These are phyloP conservation scores for Irpex sp. DNA, from an alignment of 1,284 basidiomycete genomes.

Conservation along the genomic window DNA sequence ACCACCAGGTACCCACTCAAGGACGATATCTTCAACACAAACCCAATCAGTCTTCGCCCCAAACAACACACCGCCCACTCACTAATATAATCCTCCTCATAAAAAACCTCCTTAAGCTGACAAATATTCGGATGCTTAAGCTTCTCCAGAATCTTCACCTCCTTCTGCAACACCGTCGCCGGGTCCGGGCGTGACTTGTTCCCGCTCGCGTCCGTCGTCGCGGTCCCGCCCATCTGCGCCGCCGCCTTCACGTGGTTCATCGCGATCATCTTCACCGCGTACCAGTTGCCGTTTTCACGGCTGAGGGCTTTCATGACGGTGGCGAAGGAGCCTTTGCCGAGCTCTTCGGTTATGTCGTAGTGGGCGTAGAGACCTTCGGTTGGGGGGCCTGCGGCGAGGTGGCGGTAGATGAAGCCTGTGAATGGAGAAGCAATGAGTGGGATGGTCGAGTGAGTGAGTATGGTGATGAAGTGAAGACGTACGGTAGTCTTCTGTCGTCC, in stretches of 20 bases:
- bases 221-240: background rate
- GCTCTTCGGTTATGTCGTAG: constrained; percentile 63
- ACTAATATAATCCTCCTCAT: constrained; percentile 66
- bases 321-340: constrained; percentile 81
- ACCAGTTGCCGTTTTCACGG: constrained; percentile 57
- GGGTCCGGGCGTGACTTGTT: constrained; percentile 21
- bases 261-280: constrained; percentile 77
- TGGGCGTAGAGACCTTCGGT: constrained; percentile 51
- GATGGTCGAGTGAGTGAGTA: too few species aligned
- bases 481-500: constrained; percentile 58
- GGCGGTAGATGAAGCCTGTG: constrained; percentile 48
- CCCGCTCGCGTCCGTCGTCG: too few species aligned
- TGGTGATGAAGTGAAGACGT: constrained; percentile 20
- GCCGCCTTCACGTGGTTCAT: constrained; percentile 33
- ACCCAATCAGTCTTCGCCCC: background rate
- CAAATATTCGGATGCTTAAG: constrained; percentile 84
- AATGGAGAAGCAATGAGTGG: too few species aligned
- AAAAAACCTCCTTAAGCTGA: constrained; percentile 74
- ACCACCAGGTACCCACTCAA: constrained; percentile 85
- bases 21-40: constrained; percentile 57
- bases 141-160: constrained; percentile 76
- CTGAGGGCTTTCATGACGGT: constrained; percentile 71
- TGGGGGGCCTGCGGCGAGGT: constrained; percentile 46
- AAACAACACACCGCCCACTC: constrained; percentile 18
- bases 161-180: constrained; percentile 26